phyloP scores from a whole-genome alignment of 495 filamentous ascomycete species.

The Penicillium steckii region DNA sequence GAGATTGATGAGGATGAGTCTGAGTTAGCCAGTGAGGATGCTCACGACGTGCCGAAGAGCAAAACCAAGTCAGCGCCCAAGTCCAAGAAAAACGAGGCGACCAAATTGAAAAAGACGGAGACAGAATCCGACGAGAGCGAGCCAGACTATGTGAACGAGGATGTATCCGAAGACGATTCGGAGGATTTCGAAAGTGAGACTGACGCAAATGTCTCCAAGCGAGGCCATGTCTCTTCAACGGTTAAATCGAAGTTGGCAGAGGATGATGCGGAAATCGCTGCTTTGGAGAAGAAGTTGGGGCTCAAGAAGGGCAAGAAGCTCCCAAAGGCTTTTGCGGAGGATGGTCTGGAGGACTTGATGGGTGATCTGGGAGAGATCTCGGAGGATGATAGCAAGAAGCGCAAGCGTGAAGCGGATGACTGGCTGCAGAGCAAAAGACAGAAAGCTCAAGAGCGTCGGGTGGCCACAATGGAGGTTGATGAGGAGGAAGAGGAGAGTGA shows the following conservation, averaged over 20 bases:
- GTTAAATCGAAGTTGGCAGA: slow-evolving; percentile 61
- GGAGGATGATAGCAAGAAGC: slow-evolving; percentile 48
- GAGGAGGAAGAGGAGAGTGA: slow-evolving; percentile 17
- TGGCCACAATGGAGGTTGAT: slow-evolving; percentile 26
- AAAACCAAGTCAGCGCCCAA: slow-evolving; percentile 1
- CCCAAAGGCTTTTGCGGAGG: slow-evolving; percentile 76
- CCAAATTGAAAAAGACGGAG: background rate
- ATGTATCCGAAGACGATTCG: slow-evolving; percentile 18
- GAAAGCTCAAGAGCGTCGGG: slow-evolving; percentile 48
- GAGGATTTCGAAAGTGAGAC: slow-evolving; percentile 15
- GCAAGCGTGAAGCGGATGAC: slow-evolving; percentile 55
- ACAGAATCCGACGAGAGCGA: background rate
- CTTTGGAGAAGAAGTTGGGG: slow-evolving; percentile 84
- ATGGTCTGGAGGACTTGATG: slow-evolving; percentile 78
- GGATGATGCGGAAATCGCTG: slow-evolving; percentile 86
- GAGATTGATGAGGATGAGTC: slow-evolving; percentile 30
- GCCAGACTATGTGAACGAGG: slow-evolving; percentile 11
- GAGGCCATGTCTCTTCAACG: slow-evolving; percentile 47
- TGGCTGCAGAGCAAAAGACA: slow-evolving; percentile 64
- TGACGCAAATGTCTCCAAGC: background rate
- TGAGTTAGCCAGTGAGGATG: slow-evolving; percentile 16
- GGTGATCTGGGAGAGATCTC: slow-evolving; percentile 62
- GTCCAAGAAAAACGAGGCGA: slow-evolving; percentile 20
- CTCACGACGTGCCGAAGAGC: slow-evolving; percentile 4
- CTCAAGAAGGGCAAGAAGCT: slow-evolving; percentile 75